Conservation (phyloP, 2,329 filamentous ascomycete genomes). For the Cercospora canescens region DNA sequence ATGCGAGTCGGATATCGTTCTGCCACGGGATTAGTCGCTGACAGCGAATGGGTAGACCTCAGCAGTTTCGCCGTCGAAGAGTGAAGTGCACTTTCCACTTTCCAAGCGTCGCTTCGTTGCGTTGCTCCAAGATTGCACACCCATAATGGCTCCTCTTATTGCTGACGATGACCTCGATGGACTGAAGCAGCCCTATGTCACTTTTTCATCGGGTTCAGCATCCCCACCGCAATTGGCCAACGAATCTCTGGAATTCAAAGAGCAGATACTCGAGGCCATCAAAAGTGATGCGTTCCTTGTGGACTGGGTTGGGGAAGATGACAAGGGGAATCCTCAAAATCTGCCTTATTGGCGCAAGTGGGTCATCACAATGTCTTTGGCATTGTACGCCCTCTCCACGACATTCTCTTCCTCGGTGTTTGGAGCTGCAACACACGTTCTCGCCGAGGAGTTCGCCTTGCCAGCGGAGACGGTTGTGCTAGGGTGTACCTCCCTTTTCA, state of each 20-base stretch:
- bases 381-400: conserved; percentile 13
- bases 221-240: neutral
- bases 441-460: conserved; percentile 10
- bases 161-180: neutral
- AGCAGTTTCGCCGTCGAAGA: neutral
- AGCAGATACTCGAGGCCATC: conserved; percentile 6
- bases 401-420: conserved; percentile 19
- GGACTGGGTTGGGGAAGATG: conserved; percentile 16
- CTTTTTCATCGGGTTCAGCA: neutral
- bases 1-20: neutral
- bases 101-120: neutral
- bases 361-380: conserved; percentile 16
- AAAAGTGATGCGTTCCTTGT: conserved; percentile 12
- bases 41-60: neutral
- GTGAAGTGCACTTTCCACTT: neutral
- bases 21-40: neutral
- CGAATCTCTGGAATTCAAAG: conserved; percentile 1
- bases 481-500: conserved; percentile 60
- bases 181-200: neutral
- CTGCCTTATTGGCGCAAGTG: conserved; percentile 17
- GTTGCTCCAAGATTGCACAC: neutral
- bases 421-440: conserved; percentile 7
- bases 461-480: conserved; percentile 12
- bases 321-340: conserved; percentile 17
- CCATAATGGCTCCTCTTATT: neutral